Evolutionary conservation across 257 asterid genomes (phyloP), one percentile per base, ranked within the genome.

Genomic region (Solanum habrochaites): DNA sequence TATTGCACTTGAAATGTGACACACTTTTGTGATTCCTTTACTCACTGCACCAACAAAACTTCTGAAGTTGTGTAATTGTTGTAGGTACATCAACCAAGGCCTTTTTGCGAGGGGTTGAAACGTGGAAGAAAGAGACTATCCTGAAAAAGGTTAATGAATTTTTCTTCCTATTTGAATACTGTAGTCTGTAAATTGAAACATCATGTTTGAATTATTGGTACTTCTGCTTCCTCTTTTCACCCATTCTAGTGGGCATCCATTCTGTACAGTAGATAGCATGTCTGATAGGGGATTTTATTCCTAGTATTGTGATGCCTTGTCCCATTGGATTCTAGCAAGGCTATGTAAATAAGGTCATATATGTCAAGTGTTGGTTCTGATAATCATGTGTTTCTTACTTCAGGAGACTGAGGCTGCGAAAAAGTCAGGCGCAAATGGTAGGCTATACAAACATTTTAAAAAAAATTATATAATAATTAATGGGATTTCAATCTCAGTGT

Each of bases 41-140:
- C 47, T 25, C 56, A 60, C 80, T 86, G 69, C 58, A 58, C 87
- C 77, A 31, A 18, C 75, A 72, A 43, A 21, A 69, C 18, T 8
- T 85, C n/a, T 87, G 85, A 90, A 86, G 45, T 88, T 66, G 43
- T 86, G 25, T 83, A 87, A 77, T 85, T 58, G 74, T 87, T 91
- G 64, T 92, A 97, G 99, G 90, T 69, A 94, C 98, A 66, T 97
- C 99, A 58, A 94, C 98, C 64, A 94, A 91, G 90, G 98, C 99
- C 88, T 95, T 94, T 92, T 87, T 95, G 8, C 94, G 95, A 91
- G 99, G 99, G 45, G 92, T 95, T 39, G 98, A 95, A 56, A 97
- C 98, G 31, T 97, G 99, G 99, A 95, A 93, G 88, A 94, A 94
- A 86, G 98, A 97, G 91, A 95, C 98, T 43, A 90, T 97, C 71